phyloP scores from a whole-genome alignment of 2,329 filamentous ascomycete species.

The Ophiosphaerella herpotricha region DNA sequence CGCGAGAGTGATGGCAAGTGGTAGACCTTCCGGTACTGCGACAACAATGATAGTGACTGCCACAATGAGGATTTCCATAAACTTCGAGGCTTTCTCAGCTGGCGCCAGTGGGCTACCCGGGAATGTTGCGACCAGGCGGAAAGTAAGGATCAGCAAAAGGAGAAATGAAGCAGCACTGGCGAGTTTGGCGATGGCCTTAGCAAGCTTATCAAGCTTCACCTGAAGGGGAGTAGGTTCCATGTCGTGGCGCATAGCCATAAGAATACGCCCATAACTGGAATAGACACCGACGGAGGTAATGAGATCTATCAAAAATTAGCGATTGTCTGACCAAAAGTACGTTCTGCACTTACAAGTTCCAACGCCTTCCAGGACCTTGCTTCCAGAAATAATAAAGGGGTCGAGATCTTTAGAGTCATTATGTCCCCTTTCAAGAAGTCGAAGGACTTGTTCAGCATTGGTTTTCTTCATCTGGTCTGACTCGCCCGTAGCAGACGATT shows the following conservation, averaged over 20 bases:
- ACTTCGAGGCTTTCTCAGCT: constrained; percentile 74
- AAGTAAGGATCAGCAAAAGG: constrained; percentile 63
- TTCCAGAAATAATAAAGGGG: constrained; percentile 85
- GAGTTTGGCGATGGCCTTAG: constrained; percentile 78
- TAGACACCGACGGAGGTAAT: constrained; percentile 76
- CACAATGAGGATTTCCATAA: constrained; percentile 67
- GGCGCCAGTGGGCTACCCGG: constrained; percentile 56
- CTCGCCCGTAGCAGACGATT: constrained; percentile 73
- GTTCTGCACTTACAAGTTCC: constrained; percentile 61
- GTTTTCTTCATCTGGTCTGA: constrained; percentile 72
- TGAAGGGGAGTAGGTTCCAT: constrained; percentile 78
- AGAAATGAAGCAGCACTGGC: constrained; percentile 76
- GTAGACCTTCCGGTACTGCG: constrained; percentile 69
- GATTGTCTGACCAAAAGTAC: background rate
- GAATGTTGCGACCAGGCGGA: constrained; percentile 43
- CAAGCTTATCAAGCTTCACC: constrained; percentile 74
- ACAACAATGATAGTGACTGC: constrained; percentile 71
- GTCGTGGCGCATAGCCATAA: constrained; percentile 76
- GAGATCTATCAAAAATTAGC: constrained; percentile 43
- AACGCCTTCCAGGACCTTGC: constrained; percentile 74
- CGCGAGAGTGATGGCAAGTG: constrained; percentile 69
- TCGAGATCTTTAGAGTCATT: constrained; percentile 69
- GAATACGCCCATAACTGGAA: constrained; percentile 74
- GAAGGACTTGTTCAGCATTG: constrained; percentile 66
- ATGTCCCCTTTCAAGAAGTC: constrained; percentile 63